These are phyloP conservation scores for Ogataea trehaloabstinens DNA, from an alignment of 805 yeast genomes.

Conservation along the genomic window DNA sequence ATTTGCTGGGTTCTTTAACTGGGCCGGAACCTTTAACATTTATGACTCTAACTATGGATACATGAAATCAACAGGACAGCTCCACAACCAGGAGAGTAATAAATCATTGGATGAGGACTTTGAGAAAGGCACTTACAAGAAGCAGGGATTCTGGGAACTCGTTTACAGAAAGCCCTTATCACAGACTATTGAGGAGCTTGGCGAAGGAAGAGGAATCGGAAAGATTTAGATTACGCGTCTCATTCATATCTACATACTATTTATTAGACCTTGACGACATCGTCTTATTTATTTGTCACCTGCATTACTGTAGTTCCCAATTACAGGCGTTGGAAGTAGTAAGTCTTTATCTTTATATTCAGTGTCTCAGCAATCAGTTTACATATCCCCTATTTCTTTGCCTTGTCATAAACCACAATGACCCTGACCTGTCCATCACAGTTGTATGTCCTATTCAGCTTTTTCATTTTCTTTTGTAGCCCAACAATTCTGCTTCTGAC, in stretches of 20 bases:
- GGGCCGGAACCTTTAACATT: constrained; percentile 54
- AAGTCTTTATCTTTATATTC: too few species aligned
- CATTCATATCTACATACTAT: constrained; percentile 3
- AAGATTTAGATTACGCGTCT: constrained; percentile 12
- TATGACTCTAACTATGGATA: constrained; percentile 44
- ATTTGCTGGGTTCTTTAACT: constrained; percentile 43
- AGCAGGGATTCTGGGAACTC: constrained; percentile 75
- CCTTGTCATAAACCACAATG: constrained; percentile 41
- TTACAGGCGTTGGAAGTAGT: too few species aligned
- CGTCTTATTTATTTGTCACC: constrained; percentile 9
- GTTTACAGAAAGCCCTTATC: constrained; percentile 78
- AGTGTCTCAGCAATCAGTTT: too few species aligned
- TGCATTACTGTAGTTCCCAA: constrained; percentile 3
- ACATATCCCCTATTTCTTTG: neutral
- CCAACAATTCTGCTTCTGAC: constrained; percentile 57
- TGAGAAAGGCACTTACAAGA: constrained; percentile 32
- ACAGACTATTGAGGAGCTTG: constrained; percentile 74
- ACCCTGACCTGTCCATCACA: constrained; percentile 51
- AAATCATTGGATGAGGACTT: constrained; percentile 35
- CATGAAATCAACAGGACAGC: constrained; percentile 37
- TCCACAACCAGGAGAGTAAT: constrained; percentile 37
- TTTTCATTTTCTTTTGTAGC: constrained; percentile 59
- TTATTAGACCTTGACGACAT: constrained; percentile 10
- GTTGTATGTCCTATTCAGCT: constrained; percentile 44
- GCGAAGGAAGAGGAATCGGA: constrained; percentile 61